A percentile compares a stretch with the other conserved stretches of the same genome.
Evolutionary conservation across 805 yeast genomes (phyloP).

Genomic region (Limtongozyma cylindracea): DNA sequence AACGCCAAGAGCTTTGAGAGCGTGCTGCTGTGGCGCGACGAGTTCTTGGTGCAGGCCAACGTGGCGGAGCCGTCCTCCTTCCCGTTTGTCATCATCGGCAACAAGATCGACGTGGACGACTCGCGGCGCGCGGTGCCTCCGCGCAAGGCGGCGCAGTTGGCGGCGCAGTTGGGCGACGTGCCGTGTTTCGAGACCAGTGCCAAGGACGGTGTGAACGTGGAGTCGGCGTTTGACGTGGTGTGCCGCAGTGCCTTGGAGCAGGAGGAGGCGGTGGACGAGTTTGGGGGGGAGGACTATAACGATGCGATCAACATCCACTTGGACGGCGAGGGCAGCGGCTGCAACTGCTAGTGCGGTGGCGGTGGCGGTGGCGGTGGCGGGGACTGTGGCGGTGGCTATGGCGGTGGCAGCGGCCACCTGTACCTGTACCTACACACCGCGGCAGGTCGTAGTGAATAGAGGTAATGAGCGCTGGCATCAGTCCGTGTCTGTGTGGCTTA

Average conservation of each 20-base stretch:
- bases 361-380: no score
- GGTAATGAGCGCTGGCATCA: no score
- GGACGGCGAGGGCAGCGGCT: conserved; percentile 54
- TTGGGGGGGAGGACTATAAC: conserved; percentile 64
- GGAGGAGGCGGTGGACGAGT: conserved; percentile 43
- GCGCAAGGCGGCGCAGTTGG: conserved; percentile 18
- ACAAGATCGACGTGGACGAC: conserved; percentile 88
- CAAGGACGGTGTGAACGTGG: conserved; percentile 86
- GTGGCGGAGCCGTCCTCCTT: conserved; percentile 84
- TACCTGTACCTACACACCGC: no score
- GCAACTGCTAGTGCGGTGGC: conserved; percentile 50
- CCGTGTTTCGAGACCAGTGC: conserved; percentile 97
- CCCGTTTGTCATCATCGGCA: conserved; percentile 89
- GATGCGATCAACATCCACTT: conserved; percentile 91
- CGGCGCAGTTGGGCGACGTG: conserved; percentile 20
- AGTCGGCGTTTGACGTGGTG: conserved; percentile 85
- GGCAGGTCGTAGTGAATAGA: no score
- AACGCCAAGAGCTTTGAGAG: conserved; percentile 84
- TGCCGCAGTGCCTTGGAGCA: conserved; percentile 92
- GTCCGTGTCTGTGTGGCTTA: no score
- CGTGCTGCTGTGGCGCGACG: conserved; percentile 83
- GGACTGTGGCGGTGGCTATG: no score
- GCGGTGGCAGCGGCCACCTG: no score
- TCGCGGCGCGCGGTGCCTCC: conserved; percentile 46
- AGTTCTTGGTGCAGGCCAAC: conserved; percentile 80